Evolutionary conservation across 2,329 filamentous ascomycete species (phyloP).

Genomic region (Diaporthe sp.): DNA sequence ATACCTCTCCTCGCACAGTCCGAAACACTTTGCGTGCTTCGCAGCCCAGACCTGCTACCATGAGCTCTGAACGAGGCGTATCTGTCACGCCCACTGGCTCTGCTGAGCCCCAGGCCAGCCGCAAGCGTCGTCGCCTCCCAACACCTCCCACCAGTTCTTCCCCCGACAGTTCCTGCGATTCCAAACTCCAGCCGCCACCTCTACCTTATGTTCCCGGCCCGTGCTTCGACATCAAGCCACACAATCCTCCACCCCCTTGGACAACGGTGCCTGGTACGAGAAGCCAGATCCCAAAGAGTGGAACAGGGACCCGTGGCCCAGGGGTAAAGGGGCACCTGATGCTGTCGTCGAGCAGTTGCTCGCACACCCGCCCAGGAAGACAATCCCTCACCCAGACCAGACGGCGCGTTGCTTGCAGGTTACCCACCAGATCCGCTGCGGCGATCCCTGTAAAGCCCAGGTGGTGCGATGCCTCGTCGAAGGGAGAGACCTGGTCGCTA

Average conservation of each 20-base stretch:
- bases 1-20: no score
- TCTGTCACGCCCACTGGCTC: neutral
- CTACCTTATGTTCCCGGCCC: neutral
- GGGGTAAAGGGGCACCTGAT: neutral
- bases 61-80: neutral
- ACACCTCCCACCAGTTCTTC: neutral
- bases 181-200: neutral
- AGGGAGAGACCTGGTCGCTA: neutral
- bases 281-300: neutral
- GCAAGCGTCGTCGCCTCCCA: neutral
- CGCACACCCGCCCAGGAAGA: neutral
- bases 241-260: neutral
- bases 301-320: neutral
- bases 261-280: neutral
- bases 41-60: no score
- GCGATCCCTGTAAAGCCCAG: neutral
- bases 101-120: neutral
- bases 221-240: slow-evolving; percentile 1
- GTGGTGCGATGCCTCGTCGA: neutral
- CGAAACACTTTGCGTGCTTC: neutral
- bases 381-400: neutral
- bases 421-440: neutral
- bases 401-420: neutral
- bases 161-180: neutral
- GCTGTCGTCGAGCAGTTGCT: neutral